Evolutionary conservation across 495 filamentous ascomycete genomes (phyloP).

Genomic region (Aspergillus haitiensis): DNA sequence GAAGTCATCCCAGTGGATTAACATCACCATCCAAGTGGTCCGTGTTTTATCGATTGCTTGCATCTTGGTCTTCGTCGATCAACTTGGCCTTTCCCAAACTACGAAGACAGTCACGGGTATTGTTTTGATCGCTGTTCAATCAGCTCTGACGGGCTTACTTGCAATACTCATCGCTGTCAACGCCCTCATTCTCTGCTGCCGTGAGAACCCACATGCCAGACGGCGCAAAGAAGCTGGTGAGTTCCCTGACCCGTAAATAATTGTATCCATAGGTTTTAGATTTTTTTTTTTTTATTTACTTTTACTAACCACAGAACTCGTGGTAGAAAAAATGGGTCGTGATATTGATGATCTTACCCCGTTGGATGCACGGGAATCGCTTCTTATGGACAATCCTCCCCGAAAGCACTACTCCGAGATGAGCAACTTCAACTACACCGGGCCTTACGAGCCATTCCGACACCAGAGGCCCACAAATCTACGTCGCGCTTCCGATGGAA

Average conservation of each 20-base stretch:
- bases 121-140: conserved; percentile 86
- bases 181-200: conserved; percentile 75
- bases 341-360: conserved; percentile 87
- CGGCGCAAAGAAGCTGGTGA: conserved; percentile 81
- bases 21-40: conserved; percentile 90
- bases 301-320: conserved; percentile 19
- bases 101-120: conserved; percentile 95
- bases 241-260: conserved; percentile 27
- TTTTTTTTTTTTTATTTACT: neutral
- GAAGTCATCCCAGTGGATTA: conserved; percentile 86
- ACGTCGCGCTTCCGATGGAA: conserved; percentile 35
- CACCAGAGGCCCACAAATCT: conserved; percentile 34
- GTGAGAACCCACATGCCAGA: conserved; percentile 86
- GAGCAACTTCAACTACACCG: conserved; percentile 52
- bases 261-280: neutral
- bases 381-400: conserved; percentile 63
- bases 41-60: conserved; percentile 87
- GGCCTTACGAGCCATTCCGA: conserved; percentile 46
- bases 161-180: conserved; percentile 91
- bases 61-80: conserved; percentile 90
- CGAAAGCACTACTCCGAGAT: conserved; percentile 44
- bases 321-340: conserved; percentile 72
- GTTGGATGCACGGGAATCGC: conserved; percentile 84
- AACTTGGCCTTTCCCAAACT: conserved; percentile 85
- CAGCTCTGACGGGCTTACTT: conserved; percentile 74